phyloP scores from a whole-genome alignment of 768 basidiomycete genomes.

The Pulveroboletus sp. region DNA sequence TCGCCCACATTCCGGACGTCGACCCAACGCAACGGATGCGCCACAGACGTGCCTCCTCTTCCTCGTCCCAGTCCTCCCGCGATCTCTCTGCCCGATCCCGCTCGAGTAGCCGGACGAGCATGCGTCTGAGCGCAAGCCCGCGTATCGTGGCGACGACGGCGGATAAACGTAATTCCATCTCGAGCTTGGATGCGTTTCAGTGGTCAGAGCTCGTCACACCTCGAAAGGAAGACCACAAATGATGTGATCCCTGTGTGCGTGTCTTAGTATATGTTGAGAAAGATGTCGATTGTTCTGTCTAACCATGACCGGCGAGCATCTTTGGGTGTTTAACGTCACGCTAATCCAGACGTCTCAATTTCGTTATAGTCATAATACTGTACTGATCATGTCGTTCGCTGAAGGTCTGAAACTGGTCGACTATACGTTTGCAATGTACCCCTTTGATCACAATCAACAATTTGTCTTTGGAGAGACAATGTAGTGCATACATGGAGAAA shows the following conservation, averaged over 20 bases:
- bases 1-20: conserved; percentile 69
- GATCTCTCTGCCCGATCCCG: conserved; percentile 39
- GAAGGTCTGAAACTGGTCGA: background rate
- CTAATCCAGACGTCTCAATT: background rate
- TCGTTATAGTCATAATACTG: conserved; percentile 1
- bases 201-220: conserved; percentile 33
- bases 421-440: conserved; percentile 6
- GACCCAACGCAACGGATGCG: conserved; percentile 79
- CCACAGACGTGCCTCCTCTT: conserved; percentile 74
- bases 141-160: conserved; percentile 29
- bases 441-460: background rate
- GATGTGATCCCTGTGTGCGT: background rate
- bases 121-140: conserved; percentile 32
- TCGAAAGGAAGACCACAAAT: conserved; percentile 26
- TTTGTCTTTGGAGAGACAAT: background rate
- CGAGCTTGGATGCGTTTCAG: conserved; percentile 31
- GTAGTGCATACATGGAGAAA: conserved; percentile 18
- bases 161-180: conserved; percentile 31
- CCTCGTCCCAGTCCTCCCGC: conserved; percentile 56
- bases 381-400: conserved; percentile 4
- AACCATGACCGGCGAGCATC: background rate
- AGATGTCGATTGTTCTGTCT: conserved; percentile 7
- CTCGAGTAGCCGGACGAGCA: conserved; percentile 41
- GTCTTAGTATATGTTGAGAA: background rate
- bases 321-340: background rate